These are phyloP conservation scores for Boletus eberwhitei DNA, from an alignment of 768 basidiomycete genomes.

Conservation along the genomic window DNA sequence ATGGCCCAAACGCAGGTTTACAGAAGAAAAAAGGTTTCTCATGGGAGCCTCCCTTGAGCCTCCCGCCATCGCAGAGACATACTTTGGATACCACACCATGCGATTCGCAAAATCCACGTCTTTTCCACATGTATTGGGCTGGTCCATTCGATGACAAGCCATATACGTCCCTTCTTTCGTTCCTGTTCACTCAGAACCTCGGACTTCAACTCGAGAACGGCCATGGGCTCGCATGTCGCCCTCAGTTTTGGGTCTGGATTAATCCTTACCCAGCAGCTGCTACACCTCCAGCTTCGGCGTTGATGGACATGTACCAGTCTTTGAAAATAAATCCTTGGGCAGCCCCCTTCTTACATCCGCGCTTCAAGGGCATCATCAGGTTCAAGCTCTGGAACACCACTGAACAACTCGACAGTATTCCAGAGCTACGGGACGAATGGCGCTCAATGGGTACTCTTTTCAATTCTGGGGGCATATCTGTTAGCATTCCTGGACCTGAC, in stretches of 20 bases:
- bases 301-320: conserved; percentile 77
- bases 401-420: conserved; percentile 84
- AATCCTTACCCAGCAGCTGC: conserved; percentile 89
- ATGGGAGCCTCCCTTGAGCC: conserved; percentile 53
- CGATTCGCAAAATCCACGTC: conserved; percentile 69
- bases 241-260: conserved; percentile 96
- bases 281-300: conserved; percentile 73
- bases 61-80: conserved; percentile 45
- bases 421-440: conserved; percentile 90
- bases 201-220: conserved; percentile 58
- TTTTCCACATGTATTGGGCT: conserved; percentile 98
- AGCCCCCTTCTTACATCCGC: conserved; percentile 82
- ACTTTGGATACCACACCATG: conserved; percentile 52
- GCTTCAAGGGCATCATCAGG: conserved; percentile 84
- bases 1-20: conserved; percentile 54
- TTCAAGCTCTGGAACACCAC: conserved; percentile 98
- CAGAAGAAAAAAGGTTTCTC: conserved; percentile 53
- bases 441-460: conserved; percentile 71
- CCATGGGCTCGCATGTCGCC: conserved; percentile 56
- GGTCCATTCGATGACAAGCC: conserved; percentile 97
- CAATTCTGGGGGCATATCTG: conserved; percentile 81
- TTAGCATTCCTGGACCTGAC: conserved; percentile 44
- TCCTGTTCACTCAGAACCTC: conserved; percentile 90
- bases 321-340: conserved; percentile 86
- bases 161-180: conserved; percentile 88